phyloP scores from a whole-genome alignment of 805 yeast genomes.

The Yarrowia sp. region DNA sequence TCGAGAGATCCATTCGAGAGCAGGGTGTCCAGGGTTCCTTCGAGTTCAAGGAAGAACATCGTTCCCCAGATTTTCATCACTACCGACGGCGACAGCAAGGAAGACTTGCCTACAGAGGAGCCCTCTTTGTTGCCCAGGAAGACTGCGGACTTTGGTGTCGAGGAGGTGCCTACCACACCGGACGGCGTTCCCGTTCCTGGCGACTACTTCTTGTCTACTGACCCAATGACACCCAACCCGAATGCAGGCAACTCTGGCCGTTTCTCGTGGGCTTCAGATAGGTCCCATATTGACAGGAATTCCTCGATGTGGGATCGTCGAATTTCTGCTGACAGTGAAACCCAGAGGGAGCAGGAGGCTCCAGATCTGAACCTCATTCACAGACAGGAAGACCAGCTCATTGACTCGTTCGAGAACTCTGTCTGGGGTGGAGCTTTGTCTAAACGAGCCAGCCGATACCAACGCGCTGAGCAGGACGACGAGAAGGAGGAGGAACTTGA shows the following conservation, averaged over 20 bases:
- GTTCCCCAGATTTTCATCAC: constrained; percentile 7
- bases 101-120: neutral
- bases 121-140: constrained; percentile 8
- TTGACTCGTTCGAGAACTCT: constrained; percentile 27
- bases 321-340: neutral
- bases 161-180: constrained; percentile 3
- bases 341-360: neutral
- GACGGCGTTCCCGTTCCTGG: neutral
- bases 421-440: constrained; percentile 33
- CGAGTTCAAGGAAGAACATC: neutral
- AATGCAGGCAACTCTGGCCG: neutral
- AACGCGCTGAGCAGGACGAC: constrained; percentile 15
- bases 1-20: constrained; percentile 5
- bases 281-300: neutral
- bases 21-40: neutral
- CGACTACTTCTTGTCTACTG: neutral
- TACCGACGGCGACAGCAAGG: neutral
- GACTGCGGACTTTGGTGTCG: neutral
- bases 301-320: constrained; percentile 1
- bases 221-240: constrained; percentile 11
- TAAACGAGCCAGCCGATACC: constrained; percentile 30
- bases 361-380: constrained; percentile 1
- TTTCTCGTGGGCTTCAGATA: constrained; percentile 6
- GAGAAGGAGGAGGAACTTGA: neutral
- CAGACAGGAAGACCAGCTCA: constrained; percentile 9